These are phyloP conservation scores for Pichia ethanolica DNA, from an alignment of 805 yeast species.

Conservation along the genomic window DNA sequence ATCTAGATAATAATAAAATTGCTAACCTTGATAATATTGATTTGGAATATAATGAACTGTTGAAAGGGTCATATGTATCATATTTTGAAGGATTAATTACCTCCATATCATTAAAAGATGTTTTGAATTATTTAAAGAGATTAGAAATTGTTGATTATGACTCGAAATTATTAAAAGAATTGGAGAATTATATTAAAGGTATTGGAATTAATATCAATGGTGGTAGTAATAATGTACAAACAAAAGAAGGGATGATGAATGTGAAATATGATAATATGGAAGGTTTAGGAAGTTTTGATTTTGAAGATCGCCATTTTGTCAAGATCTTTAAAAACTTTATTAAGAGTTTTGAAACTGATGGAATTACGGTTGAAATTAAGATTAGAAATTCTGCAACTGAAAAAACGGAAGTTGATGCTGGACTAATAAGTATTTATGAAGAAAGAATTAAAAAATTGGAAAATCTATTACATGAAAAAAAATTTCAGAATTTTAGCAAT, in stretches of 20 bases:
- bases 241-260: slow-evolving; percentile 6
- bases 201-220: slow-evolving; percentile 21
- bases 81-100: slow-evolving; percentile 16
- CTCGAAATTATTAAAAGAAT: slow-evolving; percentile 27
- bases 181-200: slow-evolving; percentile 31
- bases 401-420: slow-evolving; percentile 19
- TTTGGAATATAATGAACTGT: not conserved
- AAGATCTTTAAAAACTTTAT: slow-evolving; percentile 37
- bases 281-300: slow-evolving; percentile 27
- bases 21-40: not conserved
- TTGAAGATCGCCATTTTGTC: slow-evolving; percentile 27
- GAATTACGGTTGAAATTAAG: slow-evolving; percentile 26
- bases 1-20: no score
- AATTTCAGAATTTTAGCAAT: slow-evolving; percentile 44
- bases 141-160: slow-evolving; percentile 27
- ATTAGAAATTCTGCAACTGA: slow-evolving; percentile 23
- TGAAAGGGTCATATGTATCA: not conserved
- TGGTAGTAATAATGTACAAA: slow-evolving; percentile 19
- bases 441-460: slow-evolving; percentile 71
- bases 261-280: slow-evolving; percentile 7
- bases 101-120: slow-evolving; percentile 23
- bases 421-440: slow-evolving; percentile 55
- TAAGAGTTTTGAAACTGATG: slow-evolving; percentile 37
- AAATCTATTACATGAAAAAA: slow-evolving; percentile 67
- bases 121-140: slow-evolving; percentile 31